Conservation (phyloP, 78 protist genomes). For the Dictyostelium firmibasis region DNA sequence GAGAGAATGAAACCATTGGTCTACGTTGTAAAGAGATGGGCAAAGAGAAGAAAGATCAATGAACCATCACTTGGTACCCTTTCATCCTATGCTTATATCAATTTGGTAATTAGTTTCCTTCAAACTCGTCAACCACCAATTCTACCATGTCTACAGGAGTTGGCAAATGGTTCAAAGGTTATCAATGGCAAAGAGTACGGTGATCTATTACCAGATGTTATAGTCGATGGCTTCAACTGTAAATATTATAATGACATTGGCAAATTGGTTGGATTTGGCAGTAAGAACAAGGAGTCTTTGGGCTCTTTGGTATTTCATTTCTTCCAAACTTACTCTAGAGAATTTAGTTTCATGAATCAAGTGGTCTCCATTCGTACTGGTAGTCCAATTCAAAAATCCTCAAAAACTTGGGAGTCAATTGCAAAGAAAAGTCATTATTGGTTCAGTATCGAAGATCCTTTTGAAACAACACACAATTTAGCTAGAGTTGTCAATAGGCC, state of each 20-base stretch:
- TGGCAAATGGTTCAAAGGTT: conserved; percentile 16
- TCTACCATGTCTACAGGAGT: conserved; percentile 64
- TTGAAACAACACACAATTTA: conserved; percentile 77
- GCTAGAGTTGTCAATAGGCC: conserved; percentile 73
- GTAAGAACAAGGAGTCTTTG: conserved; percentile 32
- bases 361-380: conserved; percentile 66
- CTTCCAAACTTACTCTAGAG: conserved; percentile 58
- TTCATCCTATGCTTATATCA: conserved; percentile 58
- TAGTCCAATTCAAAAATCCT: conserved; percentile 8
- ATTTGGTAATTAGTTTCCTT: conserved; percentile 61
- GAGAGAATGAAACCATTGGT: conserved; percentile 75
- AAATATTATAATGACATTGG: conserved; percentile 64
- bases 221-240: conserved; percentile 78
- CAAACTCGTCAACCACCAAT: conserved; percentile 76
- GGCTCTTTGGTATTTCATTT: conserved; percentile 68
- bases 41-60: conserved; percentile 78
- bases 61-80: conserved; percentile 71
- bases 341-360: conserved; percentile 42
- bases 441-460: conserved; percentile 78
- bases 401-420: conserved; percentile 66
- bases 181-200: conserved; percentile 48
- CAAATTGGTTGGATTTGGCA: conserved; percentile 54
- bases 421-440: conserved; percentile 65
- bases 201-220: conserved; percentile 20
- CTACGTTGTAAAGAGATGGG: conserved; percentile 81